Base-by-base conservation (phyloP, 148 eudicot species). In the Rheum nobile region DNA sequence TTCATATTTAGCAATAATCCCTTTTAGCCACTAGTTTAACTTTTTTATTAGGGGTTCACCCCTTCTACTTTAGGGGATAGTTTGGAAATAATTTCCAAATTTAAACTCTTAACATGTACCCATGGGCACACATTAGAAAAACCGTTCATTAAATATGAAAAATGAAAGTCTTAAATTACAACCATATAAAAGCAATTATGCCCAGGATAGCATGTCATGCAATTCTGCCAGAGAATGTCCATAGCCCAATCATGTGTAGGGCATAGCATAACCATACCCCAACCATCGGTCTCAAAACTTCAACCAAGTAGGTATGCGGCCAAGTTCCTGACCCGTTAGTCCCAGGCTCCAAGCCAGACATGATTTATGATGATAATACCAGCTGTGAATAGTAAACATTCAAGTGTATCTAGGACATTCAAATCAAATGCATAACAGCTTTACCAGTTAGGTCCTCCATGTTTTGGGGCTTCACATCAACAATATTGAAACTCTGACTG, bases 381-480 rank as follows among this genome's bases (percentile, higher is more conserved):
- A 63, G 38, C n/a, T 63, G 38, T 31, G 69, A 39, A 14, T 2
- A 63, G 39, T 32, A 31, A 31, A 63, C 69, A 63, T 63, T 31
- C 31, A 55, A 17, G 13, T 1, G 31, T 24, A 22, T 1, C 31
- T 6, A 55, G 63, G 63, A 24, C 29, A 55, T 55, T 55, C 35
- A 63, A 29, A 32, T 31, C 21, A 29, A 59, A 32, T 63, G 38
- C n/a, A 63, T 7, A 63, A 28, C 38, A 34, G 8, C 26, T 67
- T 26, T 88, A 90, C 96, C 96, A 76, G 90, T 90, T 75, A 90
- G 82, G 82, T 90, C 91, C 84, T 90, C 96, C 96, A 90, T 90
- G 74, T 90, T 90, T 76, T 85, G 80, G 55, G 95, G 95, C 83
- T 90, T 90, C 79, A 87, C 88, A 79, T 90, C 95, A 79, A 90